These are phyloP conservation scores for Delphinella strobiligena DNA, from an alignment of 2,329 filamentous ascomycete species.

Conservation along the genomic window DNA sequence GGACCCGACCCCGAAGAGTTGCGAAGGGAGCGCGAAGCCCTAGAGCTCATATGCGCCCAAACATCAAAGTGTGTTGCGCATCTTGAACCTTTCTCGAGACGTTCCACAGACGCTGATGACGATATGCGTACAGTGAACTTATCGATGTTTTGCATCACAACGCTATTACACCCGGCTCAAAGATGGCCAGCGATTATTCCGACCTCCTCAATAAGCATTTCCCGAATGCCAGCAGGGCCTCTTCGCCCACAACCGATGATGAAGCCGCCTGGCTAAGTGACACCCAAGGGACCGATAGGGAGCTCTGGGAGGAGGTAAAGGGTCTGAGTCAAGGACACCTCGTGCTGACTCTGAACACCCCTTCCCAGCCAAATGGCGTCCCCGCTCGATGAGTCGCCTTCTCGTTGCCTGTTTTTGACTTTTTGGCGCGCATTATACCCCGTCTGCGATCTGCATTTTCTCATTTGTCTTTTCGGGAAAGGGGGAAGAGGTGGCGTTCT, in stretches of 20 bases:
- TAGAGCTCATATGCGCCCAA: conserved; percentile 37
- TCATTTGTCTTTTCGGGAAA: conserved; percentile 3
- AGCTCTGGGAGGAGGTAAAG: conserved; percentile 13
- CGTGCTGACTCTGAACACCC: conserved; percentile 9
- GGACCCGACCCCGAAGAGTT: conserved; percentile 38
- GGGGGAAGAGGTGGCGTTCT: too few species aligned
- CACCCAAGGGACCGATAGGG: conserved; percentile 14
- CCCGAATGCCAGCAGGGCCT: conserved; percentile 7
- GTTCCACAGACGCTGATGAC: background rate
- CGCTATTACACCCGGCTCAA: conserved; percentile 24
- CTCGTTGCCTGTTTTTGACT: too few species aligned
- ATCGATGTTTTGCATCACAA: conserved; percentile 36
- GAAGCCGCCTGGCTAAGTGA: conserved; percentile 18
- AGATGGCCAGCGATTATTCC: conserved; percentile 26
- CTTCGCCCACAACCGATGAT: conserved; percentile 4
- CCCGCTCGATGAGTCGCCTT: background rate
- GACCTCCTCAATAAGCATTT: conserved; percentile 32
- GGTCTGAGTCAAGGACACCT: conserved; percentile 16
- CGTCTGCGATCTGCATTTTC: conserved; percentile 2
- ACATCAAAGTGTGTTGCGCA: conserved; percentile 31
- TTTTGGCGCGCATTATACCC: conserved; percentile 8
- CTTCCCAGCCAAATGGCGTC: background rate
- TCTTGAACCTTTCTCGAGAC: conserved; percentile 1
- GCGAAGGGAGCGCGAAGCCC: conserved; percentile 33
- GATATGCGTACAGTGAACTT: conserved; percentile 31